These are phyloP conservation scores for Saccharum hybrid DNA, from an alignment of 202 grass and related monocot genomes.

Conservation along the genomic window DNA sequence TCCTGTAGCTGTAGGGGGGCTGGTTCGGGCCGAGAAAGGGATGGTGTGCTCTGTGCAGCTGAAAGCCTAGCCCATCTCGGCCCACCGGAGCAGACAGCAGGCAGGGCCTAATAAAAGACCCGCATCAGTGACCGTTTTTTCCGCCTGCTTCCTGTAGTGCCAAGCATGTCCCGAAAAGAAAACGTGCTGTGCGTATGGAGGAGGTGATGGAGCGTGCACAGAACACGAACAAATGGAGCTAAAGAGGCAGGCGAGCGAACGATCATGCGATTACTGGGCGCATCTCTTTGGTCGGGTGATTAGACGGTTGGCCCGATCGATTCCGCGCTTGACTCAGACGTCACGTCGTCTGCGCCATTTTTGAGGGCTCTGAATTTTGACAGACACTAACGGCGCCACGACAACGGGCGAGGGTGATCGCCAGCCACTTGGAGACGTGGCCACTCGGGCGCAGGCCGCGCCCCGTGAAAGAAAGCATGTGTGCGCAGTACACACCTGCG, in stretches of 20 bases:
- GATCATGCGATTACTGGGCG: neutral
- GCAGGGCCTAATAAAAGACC: slow-evolving; percentile 9
- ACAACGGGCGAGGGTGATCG: neutral
- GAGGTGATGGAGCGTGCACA: neutral
- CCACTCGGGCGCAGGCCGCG: neutral
- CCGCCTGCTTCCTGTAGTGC: neutral
- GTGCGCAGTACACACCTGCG: neutral
- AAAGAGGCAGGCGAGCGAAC: neutral
- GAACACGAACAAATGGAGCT: slow-evolving; percentile 26
- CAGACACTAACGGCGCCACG: neutral
- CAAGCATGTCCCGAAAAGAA: neutral
- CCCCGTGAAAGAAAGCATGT: neutral
- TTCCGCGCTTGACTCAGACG: slow-evolving; percentile 23
- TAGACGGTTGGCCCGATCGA: slow-evolving; percentile 3
- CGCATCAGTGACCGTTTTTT: neutral
- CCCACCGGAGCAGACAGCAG: slow-evolving; percentile 1
- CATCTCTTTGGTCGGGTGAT: slow-evolving; percentile 10
- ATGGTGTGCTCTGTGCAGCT: neutral
- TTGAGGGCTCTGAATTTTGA: too few species aligned
- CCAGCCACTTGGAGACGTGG: neutral
- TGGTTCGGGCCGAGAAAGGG: slow-evolving; percentile 13
- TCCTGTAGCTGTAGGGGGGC: neutral
- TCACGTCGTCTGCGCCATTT: slow-evolving; percentile 37
- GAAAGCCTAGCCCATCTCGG: slow-evolving; percentile 43
- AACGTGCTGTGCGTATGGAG: neutral